phyloP scores from a whole-genome alignment of 75 land plant genomes.

The Pinus albicaulis region DNA sequence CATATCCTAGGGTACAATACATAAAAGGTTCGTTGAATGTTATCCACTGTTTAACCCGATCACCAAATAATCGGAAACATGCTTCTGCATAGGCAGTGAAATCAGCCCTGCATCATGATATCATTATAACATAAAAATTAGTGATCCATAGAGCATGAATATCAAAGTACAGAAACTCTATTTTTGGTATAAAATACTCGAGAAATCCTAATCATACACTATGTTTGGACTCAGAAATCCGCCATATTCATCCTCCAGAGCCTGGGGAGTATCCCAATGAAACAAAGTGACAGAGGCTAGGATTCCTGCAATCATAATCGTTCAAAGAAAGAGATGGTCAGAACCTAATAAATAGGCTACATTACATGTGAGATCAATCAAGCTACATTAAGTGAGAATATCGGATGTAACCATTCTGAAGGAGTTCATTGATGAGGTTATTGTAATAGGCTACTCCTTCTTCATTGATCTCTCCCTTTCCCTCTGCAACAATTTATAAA shows the following conservation, averaged over 20 bases:
- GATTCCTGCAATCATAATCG: constrained; percentile 19
- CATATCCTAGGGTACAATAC: neutral
- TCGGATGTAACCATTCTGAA: constrained; percentile 16
- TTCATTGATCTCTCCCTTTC: constrained; percentile 23
- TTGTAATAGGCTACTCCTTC: constrained; percentile 51
- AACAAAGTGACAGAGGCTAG: constrained; percentile 30
- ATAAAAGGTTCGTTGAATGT: constrained; percentile 57
- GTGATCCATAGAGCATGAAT: neutral
- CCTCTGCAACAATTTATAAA: no score
- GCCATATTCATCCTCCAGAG: constrained; percentile 39
- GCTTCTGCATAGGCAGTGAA: constrained; percentile 48
- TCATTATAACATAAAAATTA: no score
- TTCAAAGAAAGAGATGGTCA: no score
- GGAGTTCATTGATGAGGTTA: constrained; percentile 39
- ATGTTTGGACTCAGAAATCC: constrained; percentile 38
- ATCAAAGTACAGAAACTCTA: neutral
- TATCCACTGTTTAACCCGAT: constrained; percentile 65
- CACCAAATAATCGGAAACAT: constrained; percentile 67
- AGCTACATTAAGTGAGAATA: no score
- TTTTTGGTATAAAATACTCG: neutral
- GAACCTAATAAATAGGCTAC: no score
- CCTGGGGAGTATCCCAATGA: constrained; percentile 40
- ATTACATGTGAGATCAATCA: no score
- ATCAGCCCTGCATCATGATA: constrained; percentile 36
- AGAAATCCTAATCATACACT: constrained; percentile 5